phyloP scores from a whole-genome alignment of 371 early-diverging fungal species.

The Apophysomyces elegans region DNA sequence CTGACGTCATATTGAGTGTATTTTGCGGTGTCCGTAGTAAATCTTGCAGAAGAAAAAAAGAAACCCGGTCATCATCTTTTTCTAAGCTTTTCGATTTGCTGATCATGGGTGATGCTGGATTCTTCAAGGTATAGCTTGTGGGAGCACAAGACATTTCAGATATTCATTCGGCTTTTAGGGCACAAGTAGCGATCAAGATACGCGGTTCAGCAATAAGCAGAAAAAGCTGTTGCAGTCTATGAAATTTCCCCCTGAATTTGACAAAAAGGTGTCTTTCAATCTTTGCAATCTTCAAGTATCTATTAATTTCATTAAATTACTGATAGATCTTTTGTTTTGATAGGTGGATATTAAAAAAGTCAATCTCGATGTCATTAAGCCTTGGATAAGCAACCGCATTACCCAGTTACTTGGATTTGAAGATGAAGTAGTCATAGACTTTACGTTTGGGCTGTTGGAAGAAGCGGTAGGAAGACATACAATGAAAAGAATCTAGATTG shows the following conservation, averaged over 20 bases:
- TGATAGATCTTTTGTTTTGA: slow-evolving; percentile 12
- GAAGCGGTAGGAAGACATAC: slow-evolving; percentile 55
- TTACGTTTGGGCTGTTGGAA: slow-evolving; percentile 82
- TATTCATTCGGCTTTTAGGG: slow-evolving; percentile 49
- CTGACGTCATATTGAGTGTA: no score
- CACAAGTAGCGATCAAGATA: slow-evolving; percentile 85
- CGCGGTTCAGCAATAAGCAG: slow-evolving; percentile 87
- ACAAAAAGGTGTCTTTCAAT: slow-evolving; percentile 69
- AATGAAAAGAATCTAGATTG: neutral
- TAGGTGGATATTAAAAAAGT: slow-evolving; percentile 91
- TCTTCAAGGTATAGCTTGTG: slow-evolving; percentile 61
- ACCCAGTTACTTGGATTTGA: slow-evolving; percentile 86
- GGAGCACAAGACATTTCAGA: slow-evolving; percentile 1
- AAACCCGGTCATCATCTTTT: no score
- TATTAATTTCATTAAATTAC: neutral
- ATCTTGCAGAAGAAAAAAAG: no score
- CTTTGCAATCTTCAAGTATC: no score
- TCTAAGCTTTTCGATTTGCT: neutral
- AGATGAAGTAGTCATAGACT: slow-evolving; percentile 92
- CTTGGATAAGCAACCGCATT: slow-evolving; percentile 86
- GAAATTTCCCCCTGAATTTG: slow-evolving; percentile 84
- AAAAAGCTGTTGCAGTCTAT: slow-evolving; percentile 83
- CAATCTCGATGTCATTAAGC: slow-evolving; percentile 82
- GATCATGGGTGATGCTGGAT: slow-evolving; percentile 79
- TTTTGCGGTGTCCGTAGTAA: no score